Evolutionary conservation across 352 stramenopile species (phyloP).

Genomic region (Globisporangium recalcitrans): DNA sequence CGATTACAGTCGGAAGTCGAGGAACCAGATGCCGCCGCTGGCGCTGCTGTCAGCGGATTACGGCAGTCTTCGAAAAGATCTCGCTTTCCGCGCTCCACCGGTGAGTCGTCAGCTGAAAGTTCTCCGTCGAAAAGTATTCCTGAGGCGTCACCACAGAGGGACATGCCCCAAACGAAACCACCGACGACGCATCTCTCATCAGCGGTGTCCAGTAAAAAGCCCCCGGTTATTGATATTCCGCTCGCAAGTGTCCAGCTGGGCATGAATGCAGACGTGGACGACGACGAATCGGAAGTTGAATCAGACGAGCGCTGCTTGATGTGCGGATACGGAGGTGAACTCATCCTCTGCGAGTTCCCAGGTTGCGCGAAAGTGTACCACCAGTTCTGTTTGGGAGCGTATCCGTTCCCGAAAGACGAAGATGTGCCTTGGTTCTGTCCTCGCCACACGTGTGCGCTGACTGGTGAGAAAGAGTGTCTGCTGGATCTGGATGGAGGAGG

Average conservation of each 20-base stretch:
- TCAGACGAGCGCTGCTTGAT: conserved; percentile 80
- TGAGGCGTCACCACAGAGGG: conserved; percentile 32
- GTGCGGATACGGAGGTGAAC: conserved; percentile 73
- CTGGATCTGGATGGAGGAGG: conserved; percentile 39
- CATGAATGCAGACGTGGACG: conserved; percentile 25
- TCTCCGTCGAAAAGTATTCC: conserved; percentile 28
- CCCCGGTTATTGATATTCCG: conserved; percentile 35
- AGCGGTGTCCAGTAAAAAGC: conserved; percentile 24
- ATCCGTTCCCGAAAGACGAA: conserved; percentile 76
- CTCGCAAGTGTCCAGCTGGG: conserved; percentile 24
- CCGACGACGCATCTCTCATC: not conserved
- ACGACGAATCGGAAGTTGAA: conserved; percentile 34
- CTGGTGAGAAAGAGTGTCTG: conserved; percentile 44
- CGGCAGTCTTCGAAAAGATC: conserved; percentile 49
- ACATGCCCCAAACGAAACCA: conserved; percentile 11
- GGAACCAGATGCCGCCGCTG: not conserved
- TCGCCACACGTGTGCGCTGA: conserved; percentile 69
- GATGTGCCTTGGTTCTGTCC: conserved; percentile 79
- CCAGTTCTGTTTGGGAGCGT: conserved; percentile 78
- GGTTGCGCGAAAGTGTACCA: conserved; percentile 85
- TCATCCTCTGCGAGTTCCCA: conserved; percentile 81
- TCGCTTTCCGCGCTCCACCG: conserved; percentile 23
- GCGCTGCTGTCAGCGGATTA: conserved; percentile 9
- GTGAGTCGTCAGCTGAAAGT: conserved; percentile 39
- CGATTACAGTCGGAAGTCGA: conserved; percentile 34